Evolutionary conservation across 768 basidiomycete genomes (phyloP), one percentile per base, ranked within the genome.

Genomic region (Russula sp.): DNA sequence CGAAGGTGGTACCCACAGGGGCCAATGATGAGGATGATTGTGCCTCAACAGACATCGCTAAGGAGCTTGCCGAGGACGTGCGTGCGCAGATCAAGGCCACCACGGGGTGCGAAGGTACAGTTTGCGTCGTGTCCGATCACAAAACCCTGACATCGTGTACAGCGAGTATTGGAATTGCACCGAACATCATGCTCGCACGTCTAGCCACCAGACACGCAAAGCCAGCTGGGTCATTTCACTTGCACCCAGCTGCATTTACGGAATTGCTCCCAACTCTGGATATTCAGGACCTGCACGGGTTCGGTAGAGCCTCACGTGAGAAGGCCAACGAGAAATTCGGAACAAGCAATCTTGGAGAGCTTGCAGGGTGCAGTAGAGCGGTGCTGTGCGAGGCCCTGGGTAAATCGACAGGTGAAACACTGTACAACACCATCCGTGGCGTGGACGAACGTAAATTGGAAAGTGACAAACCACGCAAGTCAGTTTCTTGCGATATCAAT

Each of bases 401-500:
- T 0, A 88, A 84, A 68, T 79, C 82, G 28, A 91, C 84, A 0
- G 96, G 95, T 1, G 90, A 93, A 73, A 95, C 83, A 46, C 75
- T 98, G 28, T 94, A 84, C 71, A 92, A 92, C 22, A 92, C 86
- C 0, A 74, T 95, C 18, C 80, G 92, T 20, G 97, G 97, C 0
- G 78, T 94, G 30, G 97, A 98, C 69, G 83, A 89, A 38, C 83
- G 84, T 59, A 83, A 83, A 63, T 76, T 98, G 50, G 90, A 93
- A 72, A 87, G 85, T 38, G 89, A 92, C 72, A 92, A 93, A 71
- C 84, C 87, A 56, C 79, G 96, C 69, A 94, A 94, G 74, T 92
- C 89, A 7, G 93, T 99, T 22, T 93, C 90, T 13, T 94, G 92
- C 63, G 96, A 98, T 72, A 90, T 98, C 70, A 99, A 94, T 71